phyloP scores from a whole-genome alignment of 805 yeast species.

The Candida nitratophila region DNA sequence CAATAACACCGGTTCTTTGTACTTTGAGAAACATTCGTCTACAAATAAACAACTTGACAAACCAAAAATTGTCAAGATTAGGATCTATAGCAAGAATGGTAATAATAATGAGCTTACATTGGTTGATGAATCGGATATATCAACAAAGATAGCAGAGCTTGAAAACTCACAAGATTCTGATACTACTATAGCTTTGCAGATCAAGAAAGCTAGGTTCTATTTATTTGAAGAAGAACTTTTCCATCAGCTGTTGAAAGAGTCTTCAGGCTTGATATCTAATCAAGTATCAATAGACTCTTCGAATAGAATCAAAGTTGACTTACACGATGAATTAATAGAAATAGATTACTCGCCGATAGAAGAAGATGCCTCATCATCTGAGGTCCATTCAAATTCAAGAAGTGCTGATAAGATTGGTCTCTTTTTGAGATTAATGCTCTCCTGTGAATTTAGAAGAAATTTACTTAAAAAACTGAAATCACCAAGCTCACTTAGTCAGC shows the following conservation, averaged over 20 bases:
- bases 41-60: conserved; percentile 27
- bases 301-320: conserved; percentile 57
- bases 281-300: conserved; percentile 60
- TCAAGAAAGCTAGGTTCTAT: conserved; percentile 61
- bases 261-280: conserved; percentile 57
- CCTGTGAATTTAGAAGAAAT: conserved; percentile 47
- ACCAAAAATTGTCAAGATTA: conserved; percentile 49
- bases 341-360: conserved; percentile 50
- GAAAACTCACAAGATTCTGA: not conserved
- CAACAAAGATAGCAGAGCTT: conserved; percentile 11
- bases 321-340: conserved; percentile 61
- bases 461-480: conserved; percentile 34
- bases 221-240: conserved; percentile 88
- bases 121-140: conserved; percentile 48
- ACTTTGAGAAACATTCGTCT: conserved; percentile 24
- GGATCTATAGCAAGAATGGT: conserved; percentile 28
- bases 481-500: conserved; percentile 36
- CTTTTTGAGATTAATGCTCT: conserved; percentile 53
- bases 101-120: conserved; percentile 27
- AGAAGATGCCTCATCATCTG: conserved; percentile 22
- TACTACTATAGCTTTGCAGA: conserved; percentile 34
- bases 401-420: conserved; percentile 48
- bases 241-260: conserved; percentile 70
- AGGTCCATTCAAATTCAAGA: conserved; percentile 19
- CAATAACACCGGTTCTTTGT: conserved; percentile 33